Evolutionary conservation across 805 yeast species (phyloP).

Genomic region (Barnettozyma populi): DNA sequence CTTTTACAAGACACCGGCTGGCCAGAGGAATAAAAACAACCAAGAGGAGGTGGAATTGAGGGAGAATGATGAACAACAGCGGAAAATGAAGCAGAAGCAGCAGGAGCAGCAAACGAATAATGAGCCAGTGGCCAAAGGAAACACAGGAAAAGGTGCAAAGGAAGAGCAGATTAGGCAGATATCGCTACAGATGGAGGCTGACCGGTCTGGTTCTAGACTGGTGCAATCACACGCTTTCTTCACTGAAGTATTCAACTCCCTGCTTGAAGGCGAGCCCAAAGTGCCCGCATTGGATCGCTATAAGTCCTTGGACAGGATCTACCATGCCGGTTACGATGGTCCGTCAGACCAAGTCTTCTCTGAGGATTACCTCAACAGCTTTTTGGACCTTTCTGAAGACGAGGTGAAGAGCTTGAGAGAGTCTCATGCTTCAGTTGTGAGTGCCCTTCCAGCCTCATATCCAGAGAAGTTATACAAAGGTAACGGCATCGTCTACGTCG

Average conservation of each 20-base stretch:
- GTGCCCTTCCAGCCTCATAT: constrained; percentile 41
- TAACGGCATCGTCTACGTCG: constrained; percentile 59
- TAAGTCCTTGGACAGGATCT: constrained; percentile 40
- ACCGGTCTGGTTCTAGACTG: constrained; percentile 29
- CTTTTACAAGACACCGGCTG: constrained; percentile 21
- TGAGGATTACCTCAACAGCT: constrained; percentile 46
- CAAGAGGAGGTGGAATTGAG: neutral
- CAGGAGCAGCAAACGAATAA: constrained; percentile 1
- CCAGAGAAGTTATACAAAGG: constrained; percentile 44
- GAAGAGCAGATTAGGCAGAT: constrained; percentile 21
- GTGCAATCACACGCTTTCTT: constrained; percentile 38
- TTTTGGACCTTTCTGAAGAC: constrained; percentile 38
- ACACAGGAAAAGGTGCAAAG: neutral
- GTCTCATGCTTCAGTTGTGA: constrained; percentile 44
- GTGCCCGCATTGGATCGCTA: constrained; percentile 39
- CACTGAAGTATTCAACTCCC: constrained; percentile 35
- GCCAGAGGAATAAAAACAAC: constrained; percentile 3
- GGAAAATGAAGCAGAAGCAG: neutral
- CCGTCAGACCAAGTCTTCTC: constrained; percentile 38
- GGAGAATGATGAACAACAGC: no score
- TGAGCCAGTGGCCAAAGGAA: neutral
- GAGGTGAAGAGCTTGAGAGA: constrained; percentile 40
- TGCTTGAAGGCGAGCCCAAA: constrained; percentile 41
- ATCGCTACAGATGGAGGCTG: constrained; percentile 23
- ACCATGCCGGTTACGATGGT: constrained; percentile 48